phyloP scores from a whole-genome alignment of 202 grass and related monocot species.

The Musa balbisiana region DNA sequence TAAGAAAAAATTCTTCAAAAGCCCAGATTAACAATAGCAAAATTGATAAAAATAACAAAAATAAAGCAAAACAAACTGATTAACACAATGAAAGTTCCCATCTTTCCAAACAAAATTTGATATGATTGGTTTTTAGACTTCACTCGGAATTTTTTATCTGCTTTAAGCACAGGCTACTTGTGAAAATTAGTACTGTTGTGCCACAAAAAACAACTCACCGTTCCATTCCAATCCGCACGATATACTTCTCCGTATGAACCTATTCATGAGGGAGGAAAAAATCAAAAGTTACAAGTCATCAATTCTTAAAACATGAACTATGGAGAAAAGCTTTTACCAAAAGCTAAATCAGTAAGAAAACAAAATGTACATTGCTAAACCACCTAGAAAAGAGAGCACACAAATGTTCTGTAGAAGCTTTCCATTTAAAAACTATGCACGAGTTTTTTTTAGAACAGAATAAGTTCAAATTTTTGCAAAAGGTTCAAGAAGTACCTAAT shows the following conservation, averaged over 20 bases:
- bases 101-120: no score
- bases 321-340: background rate
- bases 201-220: slow-evolving; percentile 45
- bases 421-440: no score
- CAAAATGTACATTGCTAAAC: slow-evolving; percentile 19
- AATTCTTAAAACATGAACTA: slow-evolving; percentile 17
- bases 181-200: no score
- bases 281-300: slow-evolving; percentile 4
- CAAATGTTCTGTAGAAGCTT: no score
- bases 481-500: slow-evolving; percentile 64
- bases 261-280: slow-evolving; percentile 19
- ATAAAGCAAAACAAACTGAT: background rate
- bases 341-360: background rate
- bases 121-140: no score
- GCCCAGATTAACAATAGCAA: background rate
- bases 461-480: slow-evolving; percentile 20
- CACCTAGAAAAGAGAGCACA: background rate
- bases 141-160: no score
- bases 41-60: background rate
- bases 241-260: slow-evolving; percentile 99
- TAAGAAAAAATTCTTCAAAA: background rate
- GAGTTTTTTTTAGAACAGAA: no score
- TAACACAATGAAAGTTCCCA: no score
- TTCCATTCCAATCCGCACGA: slow-evolving; percentile 95
- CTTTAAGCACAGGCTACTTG: no score